Evolutionary conservation across 2,329 filamentous ascomycete genomes (phyloP).

Genomic region (Diaporthe vexans): DNA sequence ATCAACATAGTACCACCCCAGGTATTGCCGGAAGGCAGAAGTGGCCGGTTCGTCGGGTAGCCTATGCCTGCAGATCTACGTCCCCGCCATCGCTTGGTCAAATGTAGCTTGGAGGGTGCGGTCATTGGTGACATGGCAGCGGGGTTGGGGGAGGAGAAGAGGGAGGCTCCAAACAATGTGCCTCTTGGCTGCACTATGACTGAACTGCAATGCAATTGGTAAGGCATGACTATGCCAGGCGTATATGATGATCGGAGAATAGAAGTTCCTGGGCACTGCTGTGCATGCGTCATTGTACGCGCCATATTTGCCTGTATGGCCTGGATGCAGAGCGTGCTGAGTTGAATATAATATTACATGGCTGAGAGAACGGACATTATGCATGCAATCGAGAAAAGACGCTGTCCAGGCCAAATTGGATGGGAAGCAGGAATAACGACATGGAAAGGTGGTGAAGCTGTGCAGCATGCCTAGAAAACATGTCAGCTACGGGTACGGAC

Average conservation of each 20-base stretch:
- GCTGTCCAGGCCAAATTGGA: neutral
- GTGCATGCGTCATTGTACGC: neutral
- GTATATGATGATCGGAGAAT: neutral
- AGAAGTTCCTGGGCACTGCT: neutral
- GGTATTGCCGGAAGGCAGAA: conserved; percentile 19
- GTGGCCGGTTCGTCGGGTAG: neutral
- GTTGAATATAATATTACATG: neutral
- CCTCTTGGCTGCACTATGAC: conserved; percentile 15
- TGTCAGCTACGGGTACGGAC: too few species aligned
- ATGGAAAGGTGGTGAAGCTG: neutral
- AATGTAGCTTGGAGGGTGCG: neutral
- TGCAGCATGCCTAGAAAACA: too few species aligned
- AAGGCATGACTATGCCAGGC: conserved; percentile 21
- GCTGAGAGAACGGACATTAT: neutral
- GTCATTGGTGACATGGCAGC: conserved; percentile 34
- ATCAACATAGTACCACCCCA: neutral
- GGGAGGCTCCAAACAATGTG: conserved; percentile 33
- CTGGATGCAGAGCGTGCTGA: neutral
- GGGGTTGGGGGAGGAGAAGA: conserved; percentile 17
- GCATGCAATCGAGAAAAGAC: neutral
- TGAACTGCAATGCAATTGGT: conserved; percentile 34
- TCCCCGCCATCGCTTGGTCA: conserved; percentile 3
- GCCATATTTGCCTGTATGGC: neutral
- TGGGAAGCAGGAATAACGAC: neutral
- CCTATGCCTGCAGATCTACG: neutral